Percentiles rank a stretch among this genome's conserved stretches.
These are phyloP conservation scores for Candida xyloterini DNA, from an alignment of 805 yeast genomes.

Conservation along the genomic window DNA sequence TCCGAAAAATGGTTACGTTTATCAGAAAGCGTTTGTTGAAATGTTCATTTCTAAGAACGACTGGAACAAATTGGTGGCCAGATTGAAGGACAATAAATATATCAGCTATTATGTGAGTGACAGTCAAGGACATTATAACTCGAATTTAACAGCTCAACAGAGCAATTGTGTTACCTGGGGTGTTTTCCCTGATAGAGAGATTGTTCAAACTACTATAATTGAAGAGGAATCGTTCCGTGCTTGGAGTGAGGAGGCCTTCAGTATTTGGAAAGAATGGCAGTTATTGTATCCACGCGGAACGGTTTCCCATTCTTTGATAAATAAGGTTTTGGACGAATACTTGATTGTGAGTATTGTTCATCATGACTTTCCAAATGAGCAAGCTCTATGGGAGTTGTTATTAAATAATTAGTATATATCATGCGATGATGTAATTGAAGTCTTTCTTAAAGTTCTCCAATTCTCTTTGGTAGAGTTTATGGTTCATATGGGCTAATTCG, in stretches of 20 bases:
- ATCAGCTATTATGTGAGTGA: slow-evolving; percentile 79
- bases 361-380: slow-evolving; percentile 73
- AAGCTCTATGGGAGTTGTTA: slow-evolving; percentile 73
- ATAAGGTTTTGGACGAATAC: slow-evolving; percentile 57
- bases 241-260: slow-evolving; percentile 95
- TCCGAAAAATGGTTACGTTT: slow-evolving; percentile 80
- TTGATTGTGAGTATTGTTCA: slow-evolving; percentile 82
- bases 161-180: slow-evolving; percentile 97
- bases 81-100: slow-evolving; percentile 44
- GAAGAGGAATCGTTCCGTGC: slow-evolving; percentile 91
- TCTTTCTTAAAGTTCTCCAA: slow-evolving; percentile 37
- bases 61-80: slow-evolving; percentile 63
- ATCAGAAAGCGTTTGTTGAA: slow-evolving; percentile 93
- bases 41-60: slow-evolving; percentile 70
- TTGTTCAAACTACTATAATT: slow-evolving; percentile 87
- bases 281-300: slow-evolving; percentile 63
- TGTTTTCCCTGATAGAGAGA: slow-evolving; percentile 86
- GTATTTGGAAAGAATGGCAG: slow-evolving; percentile 91
- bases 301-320: slow-evolving; percentile 58
- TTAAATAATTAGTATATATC: slow-evolving; percentile 25
- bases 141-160: slow-evolving; percentile 53
- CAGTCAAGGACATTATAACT: slow-evolving; percentile 50
- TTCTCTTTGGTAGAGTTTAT: slow-evolving; percentile 31
- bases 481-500: slow-evolving; percentile 27
- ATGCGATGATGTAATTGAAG: slow-evolving; percentile 20